phyloP scores from a whole-genome alignment of 768 basidiomycete genomes.

The Tulasnella sp. region DNA sequence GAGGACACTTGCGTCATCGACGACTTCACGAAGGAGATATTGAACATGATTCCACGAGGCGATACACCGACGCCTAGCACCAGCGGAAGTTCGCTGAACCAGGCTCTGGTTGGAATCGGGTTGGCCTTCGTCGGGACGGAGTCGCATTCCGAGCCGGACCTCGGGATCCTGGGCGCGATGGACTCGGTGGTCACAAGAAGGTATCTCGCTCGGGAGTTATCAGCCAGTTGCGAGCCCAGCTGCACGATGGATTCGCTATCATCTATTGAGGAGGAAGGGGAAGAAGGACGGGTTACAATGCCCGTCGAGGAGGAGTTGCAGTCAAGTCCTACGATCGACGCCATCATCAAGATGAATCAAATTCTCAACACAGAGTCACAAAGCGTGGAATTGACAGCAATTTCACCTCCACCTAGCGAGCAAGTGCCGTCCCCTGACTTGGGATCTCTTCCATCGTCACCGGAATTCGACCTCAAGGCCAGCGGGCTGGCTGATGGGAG shows the following conservation, averaged over 20 bases:
- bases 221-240: background rate
- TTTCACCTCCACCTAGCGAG: background rate
- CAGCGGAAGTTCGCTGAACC: constrained; percentile 9
- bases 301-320: background rate
- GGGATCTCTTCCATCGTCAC: background rate
- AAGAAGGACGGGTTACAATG: background rate
- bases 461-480: background rate
- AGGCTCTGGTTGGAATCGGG: constrained; percentile 14
- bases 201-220: background rate
- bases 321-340: background rate
- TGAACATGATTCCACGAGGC: background rate
- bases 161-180: background rate
- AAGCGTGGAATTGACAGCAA: background rate
- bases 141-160: background rate
- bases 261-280: background rate
- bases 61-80: background rate
- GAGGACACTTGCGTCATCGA: background rate
- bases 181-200: constrained; percentile 13
- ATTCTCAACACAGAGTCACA: background rate
- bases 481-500: background rate
- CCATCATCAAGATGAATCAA: background rate
- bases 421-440: background rate
- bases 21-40: constrained; percentile 9
- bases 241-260: background rate
- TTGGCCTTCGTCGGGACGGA: background rate